Evolutionary conservation across 306 rosid species (phyloP).

Genomic region (Cucumis cinereus): DNA sequence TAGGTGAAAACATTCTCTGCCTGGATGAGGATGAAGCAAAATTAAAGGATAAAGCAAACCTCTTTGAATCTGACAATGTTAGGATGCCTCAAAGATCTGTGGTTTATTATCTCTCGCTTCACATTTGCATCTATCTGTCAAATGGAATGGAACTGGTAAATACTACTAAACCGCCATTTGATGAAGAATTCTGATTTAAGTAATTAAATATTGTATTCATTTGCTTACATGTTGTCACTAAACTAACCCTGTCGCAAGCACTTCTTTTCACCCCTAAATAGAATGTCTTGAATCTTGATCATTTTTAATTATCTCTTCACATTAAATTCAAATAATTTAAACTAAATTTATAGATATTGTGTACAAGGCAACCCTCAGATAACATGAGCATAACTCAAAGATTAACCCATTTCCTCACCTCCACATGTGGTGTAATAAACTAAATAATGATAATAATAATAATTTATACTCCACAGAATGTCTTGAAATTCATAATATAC

Average conservation of each 20-base stretch:
- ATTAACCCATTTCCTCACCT: background rate
- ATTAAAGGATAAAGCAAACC: constrained; percentile 19
- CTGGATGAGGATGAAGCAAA: constrained; percentile 3
- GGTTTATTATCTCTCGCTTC: constrained; percentile 81
- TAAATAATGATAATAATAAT: background rate
- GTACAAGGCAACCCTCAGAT: background rate
- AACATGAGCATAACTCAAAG: background rate
- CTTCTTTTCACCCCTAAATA: background rate
- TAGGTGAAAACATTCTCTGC: background rate
- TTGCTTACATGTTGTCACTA: background rate
- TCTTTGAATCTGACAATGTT: constrained; percentile 83
- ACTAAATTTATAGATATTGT: background rate
- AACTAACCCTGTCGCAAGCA: background rate
- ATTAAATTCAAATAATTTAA: background rate
- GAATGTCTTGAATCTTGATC: background rate
- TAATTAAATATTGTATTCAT: background rate
- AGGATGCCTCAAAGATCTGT: constrained; percentile 83
- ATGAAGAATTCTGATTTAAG: background rate
- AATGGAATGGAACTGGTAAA: constrained; percentile 11
- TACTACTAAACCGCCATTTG: background rate
- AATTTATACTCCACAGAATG: background rate
- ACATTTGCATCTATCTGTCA: constrained; percentile 89
- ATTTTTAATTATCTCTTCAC: background rate
- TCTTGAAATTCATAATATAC: background rate
- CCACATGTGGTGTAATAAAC: background rate